Evolutionary conservation across 306 rosid species (phyloP).

Genomic region (Acacia acuminata): DNA sequence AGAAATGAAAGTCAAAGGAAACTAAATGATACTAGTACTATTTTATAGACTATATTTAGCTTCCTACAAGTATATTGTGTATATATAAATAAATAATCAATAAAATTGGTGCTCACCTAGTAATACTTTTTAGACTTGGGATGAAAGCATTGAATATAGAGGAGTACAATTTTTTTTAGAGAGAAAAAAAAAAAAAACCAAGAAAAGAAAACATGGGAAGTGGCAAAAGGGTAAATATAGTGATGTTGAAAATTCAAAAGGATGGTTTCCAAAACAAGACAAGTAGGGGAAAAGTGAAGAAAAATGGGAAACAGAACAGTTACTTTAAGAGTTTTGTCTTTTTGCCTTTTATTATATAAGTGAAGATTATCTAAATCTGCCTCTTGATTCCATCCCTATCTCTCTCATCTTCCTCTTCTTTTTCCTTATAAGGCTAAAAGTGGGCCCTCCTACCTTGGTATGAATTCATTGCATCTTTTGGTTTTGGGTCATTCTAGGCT

Average conservation of each 20-base stretch:
- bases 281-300: constrained; percentile 32
- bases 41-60: background rate
- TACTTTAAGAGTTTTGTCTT: constrained; percentile 33
- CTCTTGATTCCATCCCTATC: background rate
- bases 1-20: background rate
- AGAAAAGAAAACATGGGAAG: background rate
- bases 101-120: background rate
- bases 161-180: background rate
- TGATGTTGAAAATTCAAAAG: background rate
- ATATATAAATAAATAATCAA: background rate
- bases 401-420: background rate
- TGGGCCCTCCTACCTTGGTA: background rate
- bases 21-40: background rate
- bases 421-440: background rate
- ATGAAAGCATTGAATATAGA: constrained; percentile 11
- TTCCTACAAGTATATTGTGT: background rate
- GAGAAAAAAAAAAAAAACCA: background rate
- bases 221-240: background rate
- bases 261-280: constrained; percentile 30
- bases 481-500: background rate
- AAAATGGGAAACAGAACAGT: constrained; percentile 25
- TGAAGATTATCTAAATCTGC: background rate
- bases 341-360: constrained; percentile 1
- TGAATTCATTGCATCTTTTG: background rate
- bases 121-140: background rate